Conservation (phyloP, 805 yeast species). For the Pichia membranifaciens region DNA sequence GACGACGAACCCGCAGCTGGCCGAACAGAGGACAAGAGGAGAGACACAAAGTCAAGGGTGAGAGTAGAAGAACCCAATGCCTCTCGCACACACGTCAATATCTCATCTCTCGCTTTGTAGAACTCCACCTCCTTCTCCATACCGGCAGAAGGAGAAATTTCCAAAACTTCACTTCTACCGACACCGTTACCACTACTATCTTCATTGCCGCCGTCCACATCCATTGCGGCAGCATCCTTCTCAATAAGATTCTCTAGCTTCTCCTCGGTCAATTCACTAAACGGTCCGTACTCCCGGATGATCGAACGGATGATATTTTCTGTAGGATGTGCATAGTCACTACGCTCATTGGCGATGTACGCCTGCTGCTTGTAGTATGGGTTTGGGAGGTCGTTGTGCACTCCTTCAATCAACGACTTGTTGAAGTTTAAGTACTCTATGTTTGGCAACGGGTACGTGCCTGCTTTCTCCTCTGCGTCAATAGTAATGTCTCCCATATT, state of each 20-base stretch:
- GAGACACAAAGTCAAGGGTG: conserved; percentile 80
- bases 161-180: background rate
- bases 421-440: conserved; percentile 9
- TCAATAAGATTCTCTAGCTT: conserved; percentile 42
- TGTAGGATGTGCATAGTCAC: conserved; percentile 19
- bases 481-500: no score
- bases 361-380: conserved; percentile 10
- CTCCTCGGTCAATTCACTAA: conserved; percentile 53
- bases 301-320: conserved; percentile 13
- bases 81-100: conserved; percentile 45
- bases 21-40: conserved; percentile 69
- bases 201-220: conserved; percentile 16
- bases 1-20: conserved; percentile 86
- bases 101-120: conserved; percentile 44
- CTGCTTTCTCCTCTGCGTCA: no score
- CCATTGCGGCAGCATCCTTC: conserved; percentile 13
- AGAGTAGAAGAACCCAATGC: conserved; percentile 88
- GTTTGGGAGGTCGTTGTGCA: conserved; percentile 13
- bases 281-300: conserved; percentile 32
- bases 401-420: conserved; percentile 12
- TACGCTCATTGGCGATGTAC: background rate
- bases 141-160: conserved; percentile 10
- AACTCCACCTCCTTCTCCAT: conserved; percentile 28
- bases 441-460: conserved; percentile 1
- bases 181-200: background rate